Conservation (phyloP, 805 yeast genomes). For the Wickerhamomyces rabaulensis region DNA sequence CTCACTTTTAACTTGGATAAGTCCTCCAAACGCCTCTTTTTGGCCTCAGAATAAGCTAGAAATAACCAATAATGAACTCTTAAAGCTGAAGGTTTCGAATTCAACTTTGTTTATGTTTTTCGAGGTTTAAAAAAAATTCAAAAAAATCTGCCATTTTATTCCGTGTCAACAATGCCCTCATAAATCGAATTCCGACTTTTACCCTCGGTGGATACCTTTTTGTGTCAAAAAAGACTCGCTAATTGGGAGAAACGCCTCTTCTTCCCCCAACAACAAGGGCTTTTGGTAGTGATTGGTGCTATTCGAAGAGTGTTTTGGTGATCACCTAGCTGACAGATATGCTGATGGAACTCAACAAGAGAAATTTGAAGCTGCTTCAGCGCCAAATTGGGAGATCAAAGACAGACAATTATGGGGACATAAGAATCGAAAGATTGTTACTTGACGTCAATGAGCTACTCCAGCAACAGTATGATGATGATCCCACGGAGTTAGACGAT, state of each 20-base stretch:
- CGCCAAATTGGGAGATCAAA: not conserved
- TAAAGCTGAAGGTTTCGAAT: not conserved
- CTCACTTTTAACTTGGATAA: not conserved
- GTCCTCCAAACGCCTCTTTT: not conserved
- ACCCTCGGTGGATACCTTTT: not conserved
- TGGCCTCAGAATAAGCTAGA: not conserved
- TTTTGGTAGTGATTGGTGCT: too few relatives aligned
- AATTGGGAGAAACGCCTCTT: too few relatives aligned
- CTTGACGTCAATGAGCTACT: not conserved
- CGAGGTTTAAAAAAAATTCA: not conserved
- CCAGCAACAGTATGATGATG: not conserved
- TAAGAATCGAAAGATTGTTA: not conserved
- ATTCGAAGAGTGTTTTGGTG: not conserved
- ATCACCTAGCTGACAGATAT: not conserved
- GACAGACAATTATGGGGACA: not conserved
- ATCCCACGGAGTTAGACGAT: not conserved
- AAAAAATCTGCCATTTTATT: not conserved
- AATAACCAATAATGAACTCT: not conserved
- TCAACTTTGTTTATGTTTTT: not conserved
- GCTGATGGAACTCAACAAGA: not conserved
- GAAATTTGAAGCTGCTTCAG: not conserved
- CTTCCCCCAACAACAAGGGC: too few relatives aligned
- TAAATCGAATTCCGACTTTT: not conserved
- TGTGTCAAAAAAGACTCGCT: not conserved
- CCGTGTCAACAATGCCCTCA: not conserved